Evolutionary conservation across 257 asterid genomes (phyloP).

Genomic region (Euphrasia confusa): DNA sequence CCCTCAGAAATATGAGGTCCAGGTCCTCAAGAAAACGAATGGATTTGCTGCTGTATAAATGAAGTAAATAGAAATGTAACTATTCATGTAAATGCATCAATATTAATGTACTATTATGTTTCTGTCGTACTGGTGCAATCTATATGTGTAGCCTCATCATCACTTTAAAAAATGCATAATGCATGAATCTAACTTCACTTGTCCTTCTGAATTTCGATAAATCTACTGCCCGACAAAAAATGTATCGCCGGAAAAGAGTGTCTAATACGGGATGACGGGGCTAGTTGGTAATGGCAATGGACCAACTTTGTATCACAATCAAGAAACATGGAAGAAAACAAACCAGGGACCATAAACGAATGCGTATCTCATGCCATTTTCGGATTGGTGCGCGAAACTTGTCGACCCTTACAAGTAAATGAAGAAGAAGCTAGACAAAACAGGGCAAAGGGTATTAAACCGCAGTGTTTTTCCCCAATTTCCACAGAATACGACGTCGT

Average conservation of each 20-base stretch:
- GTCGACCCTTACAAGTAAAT: neutral
- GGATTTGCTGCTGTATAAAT: constrained; percentile 28
- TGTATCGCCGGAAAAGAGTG: neutral
- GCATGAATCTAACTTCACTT: neutral
- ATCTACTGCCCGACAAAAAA: too few species aligned
- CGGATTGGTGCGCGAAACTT: too few species aligned
- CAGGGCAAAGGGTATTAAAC: too few species aligned
- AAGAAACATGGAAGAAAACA: neutral
- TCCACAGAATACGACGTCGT: too few species aligned
- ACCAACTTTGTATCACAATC: constrained; percentile 21
- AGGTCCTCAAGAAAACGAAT: constrained; percentile 32
- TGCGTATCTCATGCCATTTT: constrained; percentile 3
- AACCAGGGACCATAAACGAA: constrained; percentile 26
- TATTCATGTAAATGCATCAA: too few species aligned
- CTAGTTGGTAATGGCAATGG: too few species aligned
- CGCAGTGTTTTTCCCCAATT: too few species aligned
- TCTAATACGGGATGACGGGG: too few species aligned
- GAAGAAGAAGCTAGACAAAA: neutral
- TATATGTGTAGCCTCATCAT: too few species aligned
- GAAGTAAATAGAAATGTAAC: constrained; percentile 24
- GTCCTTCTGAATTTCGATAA: too few species aligned
- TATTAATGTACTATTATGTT: neutral
- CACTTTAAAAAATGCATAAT: too few species aligned
- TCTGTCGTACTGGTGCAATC: neutral
- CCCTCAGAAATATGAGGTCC: constrained; percentile 32